phyloP scores from a whole-genome alignment of 305 asterid species.

The Fraxinus sp. region DNA sequence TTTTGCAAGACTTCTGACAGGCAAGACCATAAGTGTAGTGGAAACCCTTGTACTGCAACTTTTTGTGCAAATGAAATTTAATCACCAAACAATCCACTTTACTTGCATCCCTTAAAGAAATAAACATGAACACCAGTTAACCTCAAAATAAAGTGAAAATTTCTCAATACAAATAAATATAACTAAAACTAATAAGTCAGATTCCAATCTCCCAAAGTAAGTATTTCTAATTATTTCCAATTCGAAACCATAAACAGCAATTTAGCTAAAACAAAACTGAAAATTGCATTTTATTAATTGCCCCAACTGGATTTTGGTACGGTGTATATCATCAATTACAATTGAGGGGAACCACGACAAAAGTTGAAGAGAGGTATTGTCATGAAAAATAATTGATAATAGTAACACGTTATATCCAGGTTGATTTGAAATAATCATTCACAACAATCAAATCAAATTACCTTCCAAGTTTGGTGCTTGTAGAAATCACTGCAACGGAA shows the following conservation, averaged over 20 bases:
- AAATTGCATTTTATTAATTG: not conserved
- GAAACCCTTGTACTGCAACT: conserved; percentile 27
- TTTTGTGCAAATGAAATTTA: not conserved
- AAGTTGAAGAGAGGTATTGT: not conserved
- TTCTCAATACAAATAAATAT: not conserved
- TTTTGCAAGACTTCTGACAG: conserved; percentile 29
- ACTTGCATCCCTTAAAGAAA: not conserved
- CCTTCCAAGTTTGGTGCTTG: not conserved
- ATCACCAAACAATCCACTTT: not conserved
- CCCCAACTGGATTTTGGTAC: not conserved
- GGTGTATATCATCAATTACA: not conserved
- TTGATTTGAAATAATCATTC: not conserved
- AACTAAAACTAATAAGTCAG: not conserved
- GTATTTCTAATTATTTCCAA: not conserved
- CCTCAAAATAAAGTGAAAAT: not conserved
- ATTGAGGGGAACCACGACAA: not conserved
- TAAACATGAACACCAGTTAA: not conserved
- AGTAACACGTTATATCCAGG: not conserved
- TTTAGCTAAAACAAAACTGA: not conserved
- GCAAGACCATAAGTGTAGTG: conserved; percentile 32
- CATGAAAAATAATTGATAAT: not conserved
- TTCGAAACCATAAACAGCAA: not conserved
- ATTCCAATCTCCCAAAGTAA: not conserved
- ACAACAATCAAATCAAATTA: not conserved
- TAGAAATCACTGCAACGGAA: not conserved